Evolutionary conservation across 2,329 filamentous ascomycete species (phyloP).

Genomic region (Phialophora tarda): DNA sequence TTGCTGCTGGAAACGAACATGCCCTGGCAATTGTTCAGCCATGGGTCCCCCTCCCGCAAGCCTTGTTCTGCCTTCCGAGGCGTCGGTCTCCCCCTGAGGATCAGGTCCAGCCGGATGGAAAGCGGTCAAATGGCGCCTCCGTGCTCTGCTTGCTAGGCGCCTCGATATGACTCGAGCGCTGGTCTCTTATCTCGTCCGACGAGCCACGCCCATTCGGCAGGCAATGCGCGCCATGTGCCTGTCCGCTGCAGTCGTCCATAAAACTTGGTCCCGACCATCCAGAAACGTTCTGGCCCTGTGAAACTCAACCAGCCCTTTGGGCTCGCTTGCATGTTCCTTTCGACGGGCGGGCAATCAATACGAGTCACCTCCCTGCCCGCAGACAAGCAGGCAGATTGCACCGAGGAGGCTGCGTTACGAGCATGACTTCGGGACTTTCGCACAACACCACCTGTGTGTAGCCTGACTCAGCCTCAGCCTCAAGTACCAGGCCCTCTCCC

Average conservation of each 20-base stretch:
- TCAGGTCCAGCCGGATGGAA: neutral
- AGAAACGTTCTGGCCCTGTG: constrained; percentile 10
- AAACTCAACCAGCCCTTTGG: constrained; percentile 22
- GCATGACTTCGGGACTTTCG: constrained; percentile 21
- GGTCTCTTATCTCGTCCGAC: constrained; percentile 16
- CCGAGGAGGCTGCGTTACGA: constrained; percentile 2
- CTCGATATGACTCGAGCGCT: constrained; percentile 1
- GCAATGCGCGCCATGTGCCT: neutral
- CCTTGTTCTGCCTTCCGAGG: neutral
- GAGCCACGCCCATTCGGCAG: constrained; percentile 1
- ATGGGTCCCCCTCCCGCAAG: constrained; percentile 8
- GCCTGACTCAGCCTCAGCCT: constrained; percentile 30
- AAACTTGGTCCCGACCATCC: constrained; percentile 11
- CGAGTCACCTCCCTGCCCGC: constrained; percentile 16
- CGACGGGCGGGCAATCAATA: neutral
- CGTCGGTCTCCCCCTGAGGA: constrained; percentile 3
- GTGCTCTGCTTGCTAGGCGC: neutral
- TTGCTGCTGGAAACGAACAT: neutral
- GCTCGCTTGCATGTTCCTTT: constrained; percentile 11
- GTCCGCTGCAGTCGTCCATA: neutral
- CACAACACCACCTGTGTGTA: neutral
- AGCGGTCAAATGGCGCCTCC: constrained; percentile 7
- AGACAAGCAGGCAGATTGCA: constrained; percentile 10
- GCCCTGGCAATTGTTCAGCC: constrained; percentile 1
- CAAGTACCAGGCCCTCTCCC: constrained; percentile 22